phyloP scores from a whole-genome alignment of 306 rosid species.

The Rosa multiflora region DNA sequence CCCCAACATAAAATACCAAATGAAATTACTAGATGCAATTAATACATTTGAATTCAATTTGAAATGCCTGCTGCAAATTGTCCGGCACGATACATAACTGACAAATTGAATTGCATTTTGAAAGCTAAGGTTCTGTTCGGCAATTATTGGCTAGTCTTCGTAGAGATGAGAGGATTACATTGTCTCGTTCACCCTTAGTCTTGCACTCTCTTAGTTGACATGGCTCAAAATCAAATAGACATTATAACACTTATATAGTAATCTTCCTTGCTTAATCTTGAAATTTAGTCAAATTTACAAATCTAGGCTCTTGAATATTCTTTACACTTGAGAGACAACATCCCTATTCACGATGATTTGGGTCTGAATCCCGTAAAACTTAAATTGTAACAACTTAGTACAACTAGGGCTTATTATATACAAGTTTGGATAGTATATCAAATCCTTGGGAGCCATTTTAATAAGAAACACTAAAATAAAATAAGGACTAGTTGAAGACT shows the following conservation, averaged over 20 bases:
- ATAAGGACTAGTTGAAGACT: too few species aligned
- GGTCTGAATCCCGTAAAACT: neutral
- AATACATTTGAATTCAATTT: too few species aligned
- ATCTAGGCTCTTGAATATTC: neutral
- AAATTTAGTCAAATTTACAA: neutral
- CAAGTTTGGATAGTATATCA: neutral
- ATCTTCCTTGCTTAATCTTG: neutral
- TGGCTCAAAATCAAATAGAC: conserved; percentile 7
- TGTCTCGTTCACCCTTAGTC: neutral
- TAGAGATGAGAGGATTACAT: too few species aligned
- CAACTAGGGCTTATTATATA: neutral
- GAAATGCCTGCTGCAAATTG: too few species aligned
- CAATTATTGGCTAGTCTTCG: too few species aligned
- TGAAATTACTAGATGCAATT: too few species aligned
- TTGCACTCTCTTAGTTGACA: conserved; percentile 2
- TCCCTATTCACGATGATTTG: neutral
- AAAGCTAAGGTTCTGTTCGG: too few species aligned
- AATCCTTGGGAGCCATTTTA: too few species aligned
- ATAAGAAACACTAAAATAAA: too few species aligned
- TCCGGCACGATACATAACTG: too few species aligned
- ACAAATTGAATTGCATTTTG: too few species aligned
- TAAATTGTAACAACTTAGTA: conserved; percentile 4
- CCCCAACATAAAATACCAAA: too few species aligned
- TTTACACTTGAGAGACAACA: neutral
- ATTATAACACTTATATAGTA: neutral